Percentiles rank a stretch among this genome's conserved stretches.
These are phyloP conservation scores for Neurospora tetraspora DNA, from an alignment of 495 filamentous ascomycete genomes.

Conservation along the genomic window DNA sequence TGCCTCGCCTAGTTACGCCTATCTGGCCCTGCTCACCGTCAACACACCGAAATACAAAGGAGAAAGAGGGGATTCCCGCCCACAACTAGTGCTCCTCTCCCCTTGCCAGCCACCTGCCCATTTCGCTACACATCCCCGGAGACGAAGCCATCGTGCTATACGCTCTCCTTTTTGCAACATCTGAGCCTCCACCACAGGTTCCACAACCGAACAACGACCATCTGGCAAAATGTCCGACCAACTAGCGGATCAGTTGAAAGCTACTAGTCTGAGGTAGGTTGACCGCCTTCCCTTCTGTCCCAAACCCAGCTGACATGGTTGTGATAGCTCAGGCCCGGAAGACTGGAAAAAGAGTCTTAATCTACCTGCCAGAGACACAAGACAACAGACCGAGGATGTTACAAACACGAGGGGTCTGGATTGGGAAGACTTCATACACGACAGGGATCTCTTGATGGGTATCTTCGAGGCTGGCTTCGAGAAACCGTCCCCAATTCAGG, in stretches of 20 bases:
- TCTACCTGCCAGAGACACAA: slow-evolving; percentile 68
- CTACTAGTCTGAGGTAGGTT: slow-evolving; percentile 59
- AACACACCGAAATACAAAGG: background rate
- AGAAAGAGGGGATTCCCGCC: background rate
- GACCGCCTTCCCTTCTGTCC: background rate
- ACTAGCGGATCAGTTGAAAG: slow-evolving; percentile 60
- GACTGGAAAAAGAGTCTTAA: slow-evolving; percentile 76
- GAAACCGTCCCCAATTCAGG: slow-evolving; percentile 97
- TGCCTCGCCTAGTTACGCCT: background rate
- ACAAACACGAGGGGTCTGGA: slow-evolving; percentile 94
- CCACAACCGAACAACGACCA: background rate
- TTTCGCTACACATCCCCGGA: background rate
- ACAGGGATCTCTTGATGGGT: slow-evolving; percentile 91
- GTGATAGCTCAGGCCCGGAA: slow-evolving; percentile 46
- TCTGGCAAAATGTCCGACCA: slow-evolving; percentile 32
- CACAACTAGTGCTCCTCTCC: background rate
- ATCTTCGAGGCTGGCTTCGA: slow-evolving; percentile 99
- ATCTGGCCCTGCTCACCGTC: background rate
- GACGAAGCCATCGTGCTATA: background rate
- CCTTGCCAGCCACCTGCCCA: background rate
- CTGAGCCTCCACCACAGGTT: background rate
- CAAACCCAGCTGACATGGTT: slow-evolving; percentile 15
- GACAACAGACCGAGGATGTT: slow-evolving; percentile 97
- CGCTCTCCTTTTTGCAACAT: background rate
- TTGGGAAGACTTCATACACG: slow-evolving; percentile 93